Base-by-base conservation (phyloP, 306 rosid species). In the Comarum palustre region DNA sequence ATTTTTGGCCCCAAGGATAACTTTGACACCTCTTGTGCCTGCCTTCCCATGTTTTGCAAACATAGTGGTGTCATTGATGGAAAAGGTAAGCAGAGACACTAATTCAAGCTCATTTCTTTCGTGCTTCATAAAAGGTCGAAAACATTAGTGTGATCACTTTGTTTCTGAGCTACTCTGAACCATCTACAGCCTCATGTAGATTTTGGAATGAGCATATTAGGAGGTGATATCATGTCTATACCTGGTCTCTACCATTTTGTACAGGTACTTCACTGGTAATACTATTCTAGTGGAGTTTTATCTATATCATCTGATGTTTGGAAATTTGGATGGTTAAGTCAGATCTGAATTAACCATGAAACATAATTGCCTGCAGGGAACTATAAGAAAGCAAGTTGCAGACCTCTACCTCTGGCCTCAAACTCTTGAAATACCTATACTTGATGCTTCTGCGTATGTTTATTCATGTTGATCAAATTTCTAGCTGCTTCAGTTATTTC, bases 161-260 rank as follows among this genome's bases (percentile, higher is more conserved):
- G n/a, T 57, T 77, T 57, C 70, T 69, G 70, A 13, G 47, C 50
- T 32, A 25, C 25, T 68, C 42, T 22, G 66, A 71, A 69, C 82
- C 54, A 50, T 81, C 38, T 75, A 82, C 90, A 94, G 99, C 99
- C 99, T 31, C 83, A 87, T 64, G 82, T 94, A 48, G 99, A 94
- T 80, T 94, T 94, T 47, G 99, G 99, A 62, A 46, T 89, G 79
- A 82, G 82, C 45, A 55, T 94, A 68, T 80, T 79, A 43, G 99
- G 99, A 72, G 92, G 89, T 46, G 99, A 94, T 78, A 47, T 91
- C 77, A 88, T 94, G 99, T 85, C 99, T 51, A 90, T 94, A 78
- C 97, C 97, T 4, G 96, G 96, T 77, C 84, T 94, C 73, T 88
- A 91, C 77, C 80, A 80, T 80, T 89, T 81, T 79, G 79, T 91